Base-by-base conservation (phyloP, 805 yeast genomes). In the Ogataea angusta region DNA sequence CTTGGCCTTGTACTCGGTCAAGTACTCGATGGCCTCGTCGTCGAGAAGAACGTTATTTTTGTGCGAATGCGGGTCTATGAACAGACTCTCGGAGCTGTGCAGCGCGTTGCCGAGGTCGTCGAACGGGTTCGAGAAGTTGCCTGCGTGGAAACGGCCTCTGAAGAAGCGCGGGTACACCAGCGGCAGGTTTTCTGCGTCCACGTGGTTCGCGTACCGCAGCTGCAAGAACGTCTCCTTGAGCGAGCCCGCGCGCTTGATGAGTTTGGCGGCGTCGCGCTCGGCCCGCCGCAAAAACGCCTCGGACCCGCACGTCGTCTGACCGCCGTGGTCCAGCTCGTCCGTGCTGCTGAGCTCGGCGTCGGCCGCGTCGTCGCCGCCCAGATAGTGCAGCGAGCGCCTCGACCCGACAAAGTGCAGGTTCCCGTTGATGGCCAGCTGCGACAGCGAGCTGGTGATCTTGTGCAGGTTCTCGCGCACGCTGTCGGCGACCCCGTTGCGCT, bases 71-170 rank as follows among this genome's bases (percentile, higher is more conserved):
- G 49, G 46, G 30, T 52, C 50, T 9, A 50, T 47, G 27, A 51
- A 69, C 26, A 67, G 59, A 16, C 31, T 40, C 6, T 40, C 43
- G 64, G 6, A 60, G 54, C 35, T 64, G 68, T 25, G 47, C 25
- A 7, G 18, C 3, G 30, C 13, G 15, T 17, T 46, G 3, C 40
- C 51, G n/a, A 42, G 31, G 40, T 40, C 52, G 48, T 77, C 75
- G 49, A 82, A 81, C 18, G 85, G 86, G 52, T 82, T 83, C 34
- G 76, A 73, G 82, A 89, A 84, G 45, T 81, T 80, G n/a, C 90
- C 91, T 13, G 89, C 91, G 50, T 80, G 80, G 57, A 80, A 84
- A 40, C 75, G 77, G 21, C 79, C 78, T 30, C 73, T 69, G 14
- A 85, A 62, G 52, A 84, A 81, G 44, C 93, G 68, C 7, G 93